Evolutionary conservation across 371 early-diverging fungal genomes (phyloP).

Genomic region (Chytridium lagenaria): DNA sequence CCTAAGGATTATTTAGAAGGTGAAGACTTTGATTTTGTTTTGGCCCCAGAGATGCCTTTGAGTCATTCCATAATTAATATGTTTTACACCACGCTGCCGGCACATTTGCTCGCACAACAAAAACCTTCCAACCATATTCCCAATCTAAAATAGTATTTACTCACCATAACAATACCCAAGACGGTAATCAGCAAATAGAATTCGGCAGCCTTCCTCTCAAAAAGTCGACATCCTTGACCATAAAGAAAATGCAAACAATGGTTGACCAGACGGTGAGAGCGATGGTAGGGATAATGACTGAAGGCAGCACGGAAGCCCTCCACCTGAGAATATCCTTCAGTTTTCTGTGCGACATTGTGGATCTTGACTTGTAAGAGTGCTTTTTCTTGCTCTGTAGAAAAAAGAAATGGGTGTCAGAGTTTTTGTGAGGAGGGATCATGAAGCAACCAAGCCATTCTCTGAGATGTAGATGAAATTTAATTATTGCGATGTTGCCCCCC

Average conservation of each 20-base stretch:
- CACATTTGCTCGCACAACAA: too few species aligned
- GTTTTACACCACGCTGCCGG: too few species aligned
- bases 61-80: too few species aligned
- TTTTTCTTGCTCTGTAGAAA: constrained; percentile 6
- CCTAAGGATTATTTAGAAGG: not conserved
- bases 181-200: constrained; percentile 46
- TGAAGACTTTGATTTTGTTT: too few species aligned
- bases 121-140: too few species aligned
- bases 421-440: too few species aligned
- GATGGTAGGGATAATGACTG: constrained; percentile 18
- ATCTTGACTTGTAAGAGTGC: constrained; percentile 10
- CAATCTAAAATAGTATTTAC: too few species aligned
- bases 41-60: too few species aligned
- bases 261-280: constrained; percentile 23
- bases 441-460: too few species aligned
- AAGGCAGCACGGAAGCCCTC: constrained; percentile 29
- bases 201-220: constrained; percentile 30
- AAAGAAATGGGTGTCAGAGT: too few species aligned
- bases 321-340: constrained; percentile 14
- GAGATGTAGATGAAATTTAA: too few species aligned
- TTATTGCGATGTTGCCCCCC: too few species aligned
- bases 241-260: constrained; percentile 32
- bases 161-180: constrained; percentile 47
- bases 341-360: not conserved
- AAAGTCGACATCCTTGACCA: constrained; percentile 25